Percentiles rank a stretch among this genome's conserved stretches.
Conservation (phyloP, 148 eudicot genomes). For the Selenicereus undatus region DNA sequence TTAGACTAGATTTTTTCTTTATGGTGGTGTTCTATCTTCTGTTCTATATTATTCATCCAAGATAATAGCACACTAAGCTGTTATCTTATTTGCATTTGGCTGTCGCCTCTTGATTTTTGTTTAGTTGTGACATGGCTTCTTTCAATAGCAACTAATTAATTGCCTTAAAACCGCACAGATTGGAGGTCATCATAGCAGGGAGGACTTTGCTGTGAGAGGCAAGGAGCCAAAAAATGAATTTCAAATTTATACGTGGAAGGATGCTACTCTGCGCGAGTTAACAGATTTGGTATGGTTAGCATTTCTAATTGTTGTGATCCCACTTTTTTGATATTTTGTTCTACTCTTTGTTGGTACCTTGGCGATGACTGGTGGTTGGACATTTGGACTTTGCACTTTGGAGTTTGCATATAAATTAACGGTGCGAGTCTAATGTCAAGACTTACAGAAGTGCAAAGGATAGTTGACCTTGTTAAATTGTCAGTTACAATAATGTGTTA, state of each 20-base stretch:
- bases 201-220: constrained; percentile 74
- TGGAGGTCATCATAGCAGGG: constrained; percentile 69
- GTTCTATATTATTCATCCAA: neutral
- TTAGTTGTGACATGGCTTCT: neutral
- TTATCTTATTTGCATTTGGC: neutral
- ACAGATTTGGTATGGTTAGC: constrained; percentile 64
- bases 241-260: constrained; percentile 94
- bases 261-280: constrained; percentile 91
- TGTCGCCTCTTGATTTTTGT: neutral
- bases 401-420: neutral
- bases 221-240: constrained; percentile 90
- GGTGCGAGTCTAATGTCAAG: neutral
- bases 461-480: neutral
- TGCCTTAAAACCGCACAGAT: constrained; percentile 34
- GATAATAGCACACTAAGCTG: too few relatives aligned
- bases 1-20: neutral
- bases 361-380: neutral
- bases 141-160: neutral
- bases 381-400: neutral
- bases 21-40: neutral
- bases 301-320: neutral
- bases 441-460: neutral
- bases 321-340: neutral
- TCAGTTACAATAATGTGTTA: neutral
- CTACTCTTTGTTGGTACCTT: neutral